Evolutionary conservation across 805 yeast genomes (phyloP).

Genomic region (Yarrowia bubula): DNA sequence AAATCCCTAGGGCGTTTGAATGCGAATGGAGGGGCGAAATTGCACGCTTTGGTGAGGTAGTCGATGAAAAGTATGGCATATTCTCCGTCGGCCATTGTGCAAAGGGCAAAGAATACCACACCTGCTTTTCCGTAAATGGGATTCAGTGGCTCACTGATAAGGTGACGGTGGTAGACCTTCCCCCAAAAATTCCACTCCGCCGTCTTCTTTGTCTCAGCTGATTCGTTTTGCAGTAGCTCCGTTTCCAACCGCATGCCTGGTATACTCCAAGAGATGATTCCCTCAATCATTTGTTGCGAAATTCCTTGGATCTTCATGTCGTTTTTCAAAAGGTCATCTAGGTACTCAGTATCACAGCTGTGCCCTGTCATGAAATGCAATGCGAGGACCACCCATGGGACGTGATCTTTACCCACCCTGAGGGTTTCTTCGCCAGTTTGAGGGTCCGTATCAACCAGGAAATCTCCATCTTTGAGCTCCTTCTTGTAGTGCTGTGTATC

Average conservation of each 20-base stretch:
- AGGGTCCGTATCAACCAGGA: not conserved
- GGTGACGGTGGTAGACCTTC: not conserved
- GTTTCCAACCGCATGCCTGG: not conserved
- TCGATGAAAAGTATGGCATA: not conserved
- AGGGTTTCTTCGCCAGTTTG: not conserved
- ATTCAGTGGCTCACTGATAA: not conserved
- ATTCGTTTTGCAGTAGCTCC: not conserved
- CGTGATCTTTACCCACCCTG: not conserved
- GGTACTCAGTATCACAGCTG: not conserved
- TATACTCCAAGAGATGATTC: not conserved
- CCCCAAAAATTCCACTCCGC: not conserved
- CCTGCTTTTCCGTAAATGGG: not conserved
- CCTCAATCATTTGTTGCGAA: not conserved
- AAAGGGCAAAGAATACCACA: not conserved
- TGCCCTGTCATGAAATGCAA: not conserved
- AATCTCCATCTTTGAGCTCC: not conserved
- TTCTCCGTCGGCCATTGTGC: not conserved
- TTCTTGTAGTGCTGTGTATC: not conserved
- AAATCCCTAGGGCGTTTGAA: too few relatives aligned
- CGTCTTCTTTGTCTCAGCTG: not conserved
- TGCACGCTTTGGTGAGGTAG: not conserved
- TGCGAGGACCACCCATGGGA: not conserved
- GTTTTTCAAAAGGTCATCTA: not conserved
- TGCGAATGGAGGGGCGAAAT: not conserved
- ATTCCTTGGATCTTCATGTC: not conserved